These are phyloP conservation scores for Stentor coeruleus DNA, from an alignment of 73 alveolate species.

Conservation along the genomic window DNA sequence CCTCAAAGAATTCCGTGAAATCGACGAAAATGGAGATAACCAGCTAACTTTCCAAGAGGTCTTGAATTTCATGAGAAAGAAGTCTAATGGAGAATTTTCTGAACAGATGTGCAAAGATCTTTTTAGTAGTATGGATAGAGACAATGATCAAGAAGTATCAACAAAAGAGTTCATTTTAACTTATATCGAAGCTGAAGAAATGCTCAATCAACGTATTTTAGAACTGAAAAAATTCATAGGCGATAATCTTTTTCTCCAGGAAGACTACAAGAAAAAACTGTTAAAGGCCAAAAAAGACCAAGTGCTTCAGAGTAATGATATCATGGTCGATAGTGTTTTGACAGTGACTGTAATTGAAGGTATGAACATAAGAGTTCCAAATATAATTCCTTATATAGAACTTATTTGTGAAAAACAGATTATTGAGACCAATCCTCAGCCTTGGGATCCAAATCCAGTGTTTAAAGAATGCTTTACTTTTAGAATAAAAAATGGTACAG, in stretches of 20 bases:
- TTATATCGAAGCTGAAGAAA: neutral
- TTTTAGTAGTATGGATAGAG: neutral
- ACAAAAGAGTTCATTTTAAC: neutral
- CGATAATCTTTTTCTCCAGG: neutral
- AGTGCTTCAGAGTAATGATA: neutral
- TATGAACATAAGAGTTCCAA: neutral
- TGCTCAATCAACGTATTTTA: neutral
- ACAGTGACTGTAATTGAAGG: neutral
- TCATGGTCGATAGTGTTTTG: neutral
- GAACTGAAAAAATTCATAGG: neutral
- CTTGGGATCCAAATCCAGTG: neutral
- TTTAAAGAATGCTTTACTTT: neutral
- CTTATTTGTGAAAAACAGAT: neutral
- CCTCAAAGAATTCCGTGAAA: neutral
- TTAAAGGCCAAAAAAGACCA: neutral
- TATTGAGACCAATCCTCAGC: neutral
- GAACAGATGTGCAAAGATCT: neutral
- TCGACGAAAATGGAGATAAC: neutral
- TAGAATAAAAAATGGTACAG: too few relatives aligned
- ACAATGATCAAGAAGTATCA: neutral
- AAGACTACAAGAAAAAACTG: neutral
- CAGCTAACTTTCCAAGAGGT: neutral
- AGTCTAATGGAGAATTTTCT: neutral
- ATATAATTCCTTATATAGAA: neutral
- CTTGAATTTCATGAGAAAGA: too few relatives aligned